Conservation (phyloP, 2,329 filamentous ascomycete species). For the Xylariaceae sp. region DNA sequence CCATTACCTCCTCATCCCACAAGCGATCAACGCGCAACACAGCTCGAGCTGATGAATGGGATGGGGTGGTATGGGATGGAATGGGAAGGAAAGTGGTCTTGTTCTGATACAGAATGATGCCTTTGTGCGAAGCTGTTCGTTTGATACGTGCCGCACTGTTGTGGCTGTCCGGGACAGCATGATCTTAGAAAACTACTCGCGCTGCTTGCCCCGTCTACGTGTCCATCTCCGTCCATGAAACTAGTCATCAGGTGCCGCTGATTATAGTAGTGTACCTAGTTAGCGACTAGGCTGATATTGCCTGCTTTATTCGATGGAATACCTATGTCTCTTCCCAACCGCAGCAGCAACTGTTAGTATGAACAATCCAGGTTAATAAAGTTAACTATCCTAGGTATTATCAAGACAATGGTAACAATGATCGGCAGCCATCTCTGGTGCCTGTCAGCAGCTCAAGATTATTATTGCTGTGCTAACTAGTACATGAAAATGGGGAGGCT, state of each 20-base stretch:
- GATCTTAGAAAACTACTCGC: slow-evolving; percentile 20
- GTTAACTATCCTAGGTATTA: background rate
- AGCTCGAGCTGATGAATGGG: slow-evolving; percentile 29
- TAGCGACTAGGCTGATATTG: slow-evolving; percentile 11
- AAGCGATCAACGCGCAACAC: slow-evolving; percentile 27
- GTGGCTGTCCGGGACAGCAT: slow-evolving; percentile 28
- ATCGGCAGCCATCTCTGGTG: background rate
- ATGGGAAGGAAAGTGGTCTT: slow-evolving; percentile 16
- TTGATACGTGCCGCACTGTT: slow-evolving; percentile 30
- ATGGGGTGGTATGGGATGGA: slow-evolving; percentile 1
- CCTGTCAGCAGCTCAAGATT: slow-evolving; percentile 2
- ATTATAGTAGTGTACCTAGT: background rate
- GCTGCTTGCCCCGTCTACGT: slow-evolving; percentile 25
- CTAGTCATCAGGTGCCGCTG: slow-evolving; percentile 18
- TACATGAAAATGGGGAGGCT: slow-evolving; percentile 17
- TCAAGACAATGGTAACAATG: slow-evolving; percentile 9
- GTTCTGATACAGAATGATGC: too few relatives aligned
- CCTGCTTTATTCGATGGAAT: slow-evolving; percentile 3
- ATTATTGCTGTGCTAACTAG: slow-evolving; percentile 6
- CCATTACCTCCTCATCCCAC: background rate
- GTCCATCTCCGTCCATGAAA: slow-evolving; percentile 27
- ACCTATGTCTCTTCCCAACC: background rate
- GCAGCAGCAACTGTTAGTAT: background rate
- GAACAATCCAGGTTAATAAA: background rate
- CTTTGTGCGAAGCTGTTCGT: slow-evolving; percentile 22